Percentiles rank a stretch among this genome's conserved stretches.
Evolutionary conservation across 495 filamentous ascomycete genomes (phyloP).

Genomic region (Lophiostoma macrostomum): DNA sequence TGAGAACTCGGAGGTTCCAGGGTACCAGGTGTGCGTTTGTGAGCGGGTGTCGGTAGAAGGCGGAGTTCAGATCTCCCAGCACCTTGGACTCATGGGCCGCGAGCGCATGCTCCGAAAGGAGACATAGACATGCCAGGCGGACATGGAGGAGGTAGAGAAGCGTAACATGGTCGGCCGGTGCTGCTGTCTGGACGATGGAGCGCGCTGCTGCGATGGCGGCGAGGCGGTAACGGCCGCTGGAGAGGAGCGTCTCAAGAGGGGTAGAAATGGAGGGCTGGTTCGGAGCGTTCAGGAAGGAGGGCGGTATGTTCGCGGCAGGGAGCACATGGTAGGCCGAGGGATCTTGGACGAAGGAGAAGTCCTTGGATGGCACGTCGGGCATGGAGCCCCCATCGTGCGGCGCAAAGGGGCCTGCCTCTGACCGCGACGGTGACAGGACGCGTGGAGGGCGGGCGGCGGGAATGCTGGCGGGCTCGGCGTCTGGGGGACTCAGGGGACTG

Average conservation of each 20-base stretch:
- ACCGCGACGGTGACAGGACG: slow-evolving; percentile 24
- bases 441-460: slow-evolving; percentile 1
- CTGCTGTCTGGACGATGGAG: slow-evolving; percentile 54
- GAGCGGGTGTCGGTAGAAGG: slow-evolving; percentile 56
- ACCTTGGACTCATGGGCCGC: slow-evolving; percentile 84
- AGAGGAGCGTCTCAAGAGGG: slow-evolving; percentile 55
- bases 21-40: slow-evolving; percentile 60
- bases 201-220: slow-evolving; percentile 71
- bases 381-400: slow-evolving; percentile 38
- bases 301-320: slow-evolving; percentile 58
- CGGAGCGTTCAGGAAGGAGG: slow-evolving; percentile 52
- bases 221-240: slow-evolving; percentile 62
- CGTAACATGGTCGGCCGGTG: slow-evolving; percentile 53
- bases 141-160: slow-evolving; percentile 80
- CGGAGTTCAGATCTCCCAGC: slow-evolving; percentile 72
- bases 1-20: slow-evolving; percentile 81
- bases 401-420: slow-evolving; percentile 9
- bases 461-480: not conserved
- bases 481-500: slow-evolving; percentile 19
- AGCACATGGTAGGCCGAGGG: slow-evolving; percentile 80
- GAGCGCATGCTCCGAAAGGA: slow-evolving; percentile 63
- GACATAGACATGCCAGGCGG: slow-evolving; percentile 76
- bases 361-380: slow-evolving; percentile 50
- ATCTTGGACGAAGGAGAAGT: slow-evolving; percentile 74
- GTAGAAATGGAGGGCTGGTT: slow-evolving; percentile 41